These are phyloP conservation scores for Lipomyces yamanashiensis DNA, from an alignment of 805 yeast species.

Conservation along the genomic window DNA sequence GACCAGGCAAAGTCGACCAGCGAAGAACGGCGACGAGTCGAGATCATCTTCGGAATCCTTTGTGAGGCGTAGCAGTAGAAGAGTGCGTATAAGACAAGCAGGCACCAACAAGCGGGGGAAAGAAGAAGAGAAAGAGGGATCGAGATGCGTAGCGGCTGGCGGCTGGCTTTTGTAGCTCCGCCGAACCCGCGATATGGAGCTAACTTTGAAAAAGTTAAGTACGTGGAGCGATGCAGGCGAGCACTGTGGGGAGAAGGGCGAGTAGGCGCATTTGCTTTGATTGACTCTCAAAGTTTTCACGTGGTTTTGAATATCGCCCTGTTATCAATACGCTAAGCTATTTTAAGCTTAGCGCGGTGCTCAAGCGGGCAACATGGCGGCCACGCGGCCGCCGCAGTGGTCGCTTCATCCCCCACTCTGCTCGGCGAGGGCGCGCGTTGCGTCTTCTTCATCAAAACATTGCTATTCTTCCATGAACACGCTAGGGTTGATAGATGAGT, in stretches of 20 bases:
- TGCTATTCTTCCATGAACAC: too few relatives aligned
- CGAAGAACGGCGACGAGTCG: constrained; percentile 21
- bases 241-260: too few relatives aligned
- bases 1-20: constrained; percentile 32
- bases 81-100: background rate
- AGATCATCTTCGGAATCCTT: background rate
- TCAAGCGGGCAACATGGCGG: constrained; percentile 11
- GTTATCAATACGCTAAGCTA: background rate
- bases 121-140: background rate
- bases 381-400: constrained; percentile 22
- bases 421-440: too few relatives aligned
- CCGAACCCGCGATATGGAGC: too few relatives aligned
- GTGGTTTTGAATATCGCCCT: constrained; percentile 4
- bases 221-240: too few relatives aligned
- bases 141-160: too few relatives aligned
- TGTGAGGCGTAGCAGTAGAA: background rate
- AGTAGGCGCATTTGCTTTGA: too few relatives aligned
- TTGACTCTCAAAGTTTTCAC: background rate
- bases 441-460: too few relatives aligned
- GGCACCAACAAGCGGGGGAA: background rate
- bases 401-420: background rate
- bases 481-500: too few relatives aligned
- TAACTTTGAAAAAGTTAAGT: too few relatives aligned
- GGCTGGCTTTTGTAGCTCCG: too few relatives aligned
- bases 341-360: background rate